phyloP scores from a whole-genome alignment of 73 alveolate species.

The Uronychia setigera region DNA sequence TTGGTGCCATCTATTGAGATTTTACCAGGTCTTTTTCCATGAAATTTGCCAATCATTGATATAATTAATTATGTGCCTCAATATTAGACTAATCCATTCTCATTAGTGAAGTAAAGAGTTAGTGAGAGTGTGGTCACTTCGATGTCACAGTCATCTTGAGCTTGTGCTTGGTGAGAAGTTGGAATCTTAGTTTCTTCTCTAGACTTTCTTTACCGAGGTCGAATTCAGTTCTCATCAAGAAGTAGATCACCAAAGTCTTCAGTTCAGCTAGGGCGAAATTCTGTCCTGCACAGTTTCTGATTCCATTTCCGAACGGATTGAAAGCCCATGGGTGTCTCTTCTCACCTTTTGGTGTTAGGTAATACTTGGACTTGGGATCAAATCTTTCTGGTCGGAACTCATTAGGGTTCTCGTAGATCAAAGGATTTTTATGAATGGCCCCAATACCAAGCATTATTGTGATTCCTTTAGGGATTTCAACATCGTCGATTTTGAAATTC shows the following conservation, averaged over 20 bases:
- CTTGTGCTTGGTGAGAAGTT: no score
- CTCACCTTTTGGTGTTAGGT: conserved; percentile 44
- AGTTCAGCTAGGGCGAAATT: neutral
- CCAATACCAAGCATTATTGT: neutral
- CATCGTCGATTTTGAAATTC: neutral
- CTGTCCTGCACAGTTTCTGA: neutral
- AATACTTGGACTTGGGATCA: conserved; percentile 48
- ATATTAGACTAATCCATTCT: no score
- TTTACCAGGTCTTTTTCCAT: no score
- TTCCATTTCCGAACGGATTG: neutral
- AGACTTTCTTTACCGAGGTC: no score
- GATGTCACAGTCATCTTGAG: no score
- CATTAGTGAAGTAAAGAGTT: no score
- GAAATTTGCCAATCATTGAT: no score
- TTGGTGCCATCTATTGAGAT: no score
- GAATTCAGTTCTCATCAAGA: neutral
- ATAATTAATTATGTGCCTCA: no score
- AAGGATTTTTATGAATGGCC: neutral
- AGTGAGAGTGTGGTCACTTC: no score
- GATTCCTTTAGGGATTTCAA: neutral
- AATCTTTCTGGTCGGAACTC: conserved; percentile 63
- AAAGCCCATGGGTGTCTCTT: conserved; percentile 28
- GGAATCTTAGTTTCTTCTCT: no score
- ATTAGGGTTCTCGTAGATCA: conserved; percentile 8
- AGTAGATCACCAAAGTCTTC: neutral